Evolutionary conservation across 2,329 filamentous ascomycete genomes (phyloP).

Genomic region (Coniochaeta sp.): DNA sequence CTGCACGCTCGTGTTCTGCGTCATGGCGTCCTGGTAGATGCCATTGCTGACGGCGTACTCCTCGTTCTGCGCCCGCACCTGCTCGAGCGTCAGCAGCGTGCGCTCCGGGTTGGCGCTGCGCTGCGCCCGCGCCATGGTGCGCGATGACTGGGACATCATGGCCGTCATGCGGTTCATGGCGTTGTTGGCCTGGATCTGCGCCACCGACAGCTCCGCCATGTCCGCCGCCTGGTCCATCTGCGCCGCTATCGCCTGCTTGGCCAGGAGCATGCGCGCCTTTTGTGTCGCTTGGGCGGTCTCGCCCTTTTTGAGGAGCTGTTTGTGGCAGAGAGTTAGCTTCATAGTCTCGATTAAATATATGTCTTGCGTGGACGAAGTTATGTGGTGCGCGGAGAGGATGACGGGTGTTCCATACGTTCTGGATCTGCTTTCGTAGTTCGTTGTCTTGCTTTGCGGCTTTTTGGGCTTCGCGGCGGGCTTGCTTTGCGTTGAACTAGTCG

Average conservation of each 20-base stretch:
- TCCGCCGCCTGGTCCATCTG: constrained; percentile 60
- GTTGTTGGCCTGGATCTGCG: constrained; percentile 58
- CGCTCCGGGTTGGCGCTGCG: constrained; percentile 52
- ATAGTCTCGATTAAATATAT: too few relatives aligned
- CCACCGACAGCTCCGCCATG: constrained; percentile 53
- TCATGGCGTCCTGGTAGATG: constrained; percentile 83
- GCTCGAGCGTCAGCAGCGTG: constrained; percentile 53
- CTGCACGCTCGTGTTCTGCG: constrained; percentile 65
- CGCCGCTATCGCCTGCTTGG: constrained; percentile 53
- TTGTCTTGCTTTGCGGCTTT: constrained; percentile 56
- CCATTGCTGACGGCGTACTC: constrained; percentile 58
- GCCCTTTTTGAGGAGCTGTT: constrained; percentile 49
- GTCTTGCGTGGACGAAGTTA: too few relatives aligned
- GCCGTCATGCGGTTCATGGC: constrained; percentile 58
- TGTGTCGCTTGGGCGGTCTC: constrained; percentile 57
- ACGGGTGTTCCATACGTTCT: constrained; percentile 30
- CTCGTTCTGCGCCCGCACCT: constrained; percentile 56
- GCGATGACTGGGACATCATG: constrained; percentile 54
- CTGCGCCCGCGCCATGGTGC: constrained; percentile 52
- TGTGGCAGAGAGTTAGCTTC: neutral
- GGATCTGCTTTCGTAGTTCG: constrained; percentile 55
- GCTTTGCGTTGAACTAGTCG: constrained; percentile 50
- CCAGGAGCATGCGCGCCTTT: constrained; percentile 55
- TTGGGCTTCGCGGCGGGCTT: constrained; percentile 52
- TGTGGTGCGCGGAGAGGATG: neutral